phyloP scores from a whole-genome alignment of 2,329 filamentous ascomycete species.

The Huntiella decipiens region DNA sequence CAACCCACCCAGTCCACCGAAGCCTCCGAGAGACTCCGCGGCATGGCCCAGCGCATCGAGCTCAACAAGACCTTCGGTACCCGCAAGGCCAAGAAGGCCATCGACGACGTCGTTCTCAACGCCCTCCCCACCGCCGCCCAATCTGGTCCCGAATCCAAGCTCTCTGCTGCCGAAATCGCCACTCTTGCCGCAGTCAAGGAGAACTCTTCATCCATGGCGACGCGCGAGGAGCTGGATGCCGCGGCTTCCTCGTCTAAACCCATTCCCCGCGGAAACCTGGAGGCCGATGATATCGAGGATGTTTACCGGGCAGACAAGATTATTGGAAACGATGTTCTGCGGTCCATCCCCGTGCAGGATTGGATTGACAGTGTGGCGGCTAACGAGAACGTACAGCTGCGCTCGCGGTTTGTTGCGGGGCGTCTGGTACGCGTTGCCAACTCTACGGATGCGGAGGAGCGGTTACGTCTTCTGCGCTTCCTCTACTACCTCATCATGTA shows the following conservation, averaged over 20 bases:
- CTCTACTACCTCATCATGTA: constrained; percentile 38
- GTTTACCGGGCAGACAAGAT: constrained; percentile 51
- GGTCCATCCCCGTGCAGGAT: constrained; percentile 48
- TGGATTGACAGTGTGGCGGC: constrained; percentile 52
- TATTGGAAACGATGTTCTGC: constrained; percentile 48
- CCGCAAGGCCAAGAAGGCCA: constrained; percentile 66
- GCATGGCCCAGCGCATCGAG: constrained; percentile 43
- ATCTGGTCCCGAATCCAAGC: constrained; percentile 25
- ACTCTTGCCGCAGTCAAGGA: constrained; percentile 46
- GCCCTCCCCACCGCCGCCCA: constrained; percentile 35
- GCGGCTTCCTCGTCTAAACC: constrained; percentile 50
- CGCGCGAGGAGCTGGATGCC: constrained; percentile 44
- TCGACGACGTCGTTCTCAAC: constrained; percentile 49
- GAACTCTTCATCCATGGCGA: constrained; percentile 45
- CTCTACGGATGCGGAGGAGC: constrained; percentile 31
- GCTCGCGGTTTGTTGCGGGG: constrained; percentile 45
- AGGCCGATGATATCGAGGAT: constrained; percentile 47
- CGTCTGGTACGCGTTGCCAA: constrained; percentile 36
- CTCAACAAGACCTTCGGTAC: constrained; percentile 68
- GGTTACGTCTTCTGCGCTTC: constrained; percentile 41
- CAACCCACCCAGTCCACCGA: constrained; percentile 25
- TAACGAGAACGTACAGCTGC: constrained; percentile 35
- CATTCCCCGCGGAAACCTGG: constrained; percentile 48
- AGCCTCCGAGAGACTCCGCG: constrained; percentile 23
- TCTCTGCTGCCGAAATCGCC: constrained; percentile 35